A percentile compares a stretch with the other conserved stretches of the same genome.
Conservation (phyloP, 2,329 filamentous ascomycete species). For the Dryadomyces quercus-mongolicae region DNA sequence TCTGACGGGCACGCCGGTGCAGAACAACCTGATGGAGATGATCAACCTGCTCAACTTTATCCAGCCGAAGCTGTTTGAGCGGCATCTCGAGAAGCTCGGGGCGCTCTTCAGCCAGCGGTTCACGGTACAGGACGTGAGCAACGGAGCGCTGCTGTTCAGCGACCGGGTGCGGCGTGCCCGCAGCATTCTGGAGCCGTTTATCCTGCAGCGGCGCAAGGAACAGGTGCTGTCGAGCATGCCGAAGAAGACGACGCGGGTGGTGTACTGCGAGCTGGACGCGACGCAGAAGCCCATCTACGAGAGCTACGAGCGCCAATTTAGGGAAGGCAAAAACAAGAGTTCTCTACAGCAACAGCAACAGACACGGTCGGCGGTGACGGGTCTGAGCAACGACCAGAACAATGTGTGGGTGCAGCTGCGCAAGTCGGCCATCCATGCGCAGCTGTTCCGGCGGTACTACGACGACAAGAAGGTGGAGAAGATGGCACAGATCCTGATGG, state of each 20-base stretch:
- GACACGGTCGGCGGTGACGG: constrained; percentile 21
- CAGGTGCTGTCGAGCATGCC: constrained; percentile 82
- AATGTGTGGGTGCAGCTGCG: constrained; percentile 83
- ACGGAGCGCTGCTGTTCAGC: constrained; percentile 73
- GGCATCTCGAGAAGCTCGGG: constrained; percentile 65
- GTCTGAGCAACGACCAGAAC: constrained; percentile 41
- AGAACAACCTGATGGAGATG: constrained; percentile 90
- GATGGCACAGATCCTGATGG: constrained; percentile 62
- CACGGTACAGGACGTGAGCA: constrained; percentile 64
- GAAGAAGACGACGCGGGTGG: constrained; percentile 62
- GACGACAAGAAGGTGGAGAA: constrained; percentile 60
- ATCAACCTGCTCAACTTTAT: constrained; percentile 89
- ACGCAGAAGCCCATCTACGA: constrained; percentile 65
- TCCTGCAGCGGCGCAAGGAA: constrained; percentile 83
- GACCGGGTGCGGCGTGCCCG: constrained; percentile 79
- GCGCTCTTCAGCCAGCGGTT: constrained; percentile 89
- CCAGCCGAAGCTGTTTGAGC: constrained; percentile 70
- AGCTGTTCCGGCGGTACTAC: constrained; percentile 76
- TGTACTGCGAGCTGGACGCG: constrained; percentile 68
- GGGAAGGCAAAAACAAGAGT: constrained; percentile 39
- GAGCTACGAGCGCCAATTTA: constrained; percentile 49
- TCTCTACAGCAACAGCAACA: constrained; percentile 22
- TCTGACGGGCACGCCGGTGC: constrained; percentile 80
- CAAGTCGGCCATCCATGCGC: constrained; percentile 82
- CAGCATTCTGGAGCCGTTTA: constrained; percentile 89